Evolutionary conservation across 495 filamentous ascomycete genomes (phyloP), one percentile per base, ranked within the genome.

Genomic region (Penicillium diatomitis): DNA sequence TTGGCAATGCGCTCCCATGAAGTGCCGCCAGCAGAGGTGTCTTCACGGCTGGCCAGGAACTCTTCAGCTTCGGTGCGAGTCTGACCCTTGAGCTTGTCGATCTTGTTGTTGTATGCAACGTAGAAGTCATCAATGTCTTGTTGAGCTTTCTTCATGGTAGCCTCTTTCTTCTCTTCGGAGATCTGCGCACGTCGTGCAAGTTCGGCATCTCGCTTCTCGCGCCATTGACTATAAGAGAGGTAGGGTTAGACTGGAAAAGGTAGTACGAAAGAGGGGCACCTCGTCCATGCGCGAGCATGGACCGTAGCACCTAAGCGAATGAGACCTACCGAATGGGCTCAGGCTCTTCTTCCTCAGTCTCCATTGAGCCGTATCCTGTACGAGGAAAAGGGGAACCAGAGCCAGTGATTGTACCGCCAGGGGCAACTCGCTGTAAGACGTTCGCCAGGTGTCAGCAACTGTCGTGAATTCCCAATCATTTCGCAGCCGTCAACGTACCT

Each of bases 1-100:
- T 96, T 97, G 3, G 90, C 85, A 65, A 99, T 97, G 48, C 94
- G 82, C 71, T 97, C 92, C 92, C 92, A 99, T 76, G 87, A 90
- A 6, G 94, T 99, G 31, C 92, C 92, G 28, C 94, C 92, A 2
- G 86, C 85, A 11, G 86, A 83, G 35, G 90, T 97, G 64, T 97
- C 88, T 60, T 99, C 90, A 38, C 91, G 80, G 60, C 70, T 87
- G 43, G 80, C 82, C 31, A 96, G 71, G 70, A 96, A 97, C 54
- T 96, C 83, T 64, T 97, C 90, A n/a, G 90, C 92, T 55, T 97
- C 94, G 56, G 83, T 78, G 51, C 84, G 77, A 32, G 94, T 89
- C 72, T 90, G 85, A 37, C 83, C 77, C 53, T 95, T 81, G 48
- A 68, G 76, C 77, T 97, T 97, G 57, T 97, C 92, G 58, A 90